Percentiles rank a stretch among this genome's conserved stretches.
Evolutionary conservation across 1,284 basidiomycete species (phyloP).

Genomic region (Cryptococcus depauperatus): DNA sequence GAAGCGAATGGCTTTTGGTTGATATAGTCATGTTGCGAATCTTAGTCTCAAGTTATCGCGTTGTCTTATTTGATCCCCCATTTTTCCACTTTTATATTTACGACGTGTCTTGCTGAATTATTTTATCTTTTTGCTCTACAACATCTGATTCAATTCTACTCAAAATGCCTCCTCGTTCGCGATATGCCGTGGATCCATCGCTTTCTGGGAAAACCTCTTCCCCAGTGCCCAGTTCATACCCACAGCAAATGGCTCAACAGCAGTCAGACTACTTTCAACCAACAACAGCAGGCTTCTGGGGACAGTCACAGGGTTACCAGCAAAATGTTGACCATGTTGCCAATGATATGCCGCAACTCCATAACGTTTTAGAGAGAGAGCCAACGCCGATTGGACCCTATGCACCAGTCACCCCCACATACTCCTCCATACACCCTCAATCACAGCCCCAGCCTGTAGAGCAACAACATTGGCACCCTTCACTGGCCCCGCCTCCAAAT

Average conservation of each 20-base stretch:
- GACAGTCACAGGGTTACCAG: constrained; percentile 9
- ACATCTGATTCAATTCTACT: too few species aligned
- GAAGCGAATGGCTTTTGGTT: too few species aligned
- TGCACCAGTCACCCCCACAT: constrained; percentile 12
- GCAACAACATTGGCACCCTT: constrained; percentile 19
- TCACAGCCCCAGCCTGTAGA: constrained; percentile 13
- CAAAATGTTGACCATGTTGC: constrained; percentile 5
- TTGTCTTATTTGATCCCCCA: too few species aligned
- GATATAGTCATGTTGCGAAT: too few species aligned
- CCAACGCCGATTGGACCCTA: constrained; percentile 25
- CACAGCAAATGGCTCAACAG: constrained; percentile 10
- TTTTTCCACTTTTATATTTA: too few species aligned
- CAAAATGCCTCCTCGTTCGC: constrained; percentile 43
- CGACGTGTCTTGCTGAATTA: too few species aligned
- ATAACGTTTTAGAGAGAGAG: constrained; percentile 18
- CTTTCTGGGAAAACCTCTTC: constrained; percentile 31
- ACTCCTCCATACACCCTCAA: constrained; percentile 1
- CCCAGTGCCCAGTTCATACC: constrained; percentile 22
- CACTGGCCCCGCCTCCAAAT: constrained; percentile 24
- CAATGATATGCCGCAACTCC: constrained; percentile 22
- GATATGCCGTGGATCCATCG: constrained; percentile 44
- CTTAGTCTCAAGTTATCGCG: too few species aligned
- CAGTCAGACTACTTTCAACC: constrained; percentile 7
- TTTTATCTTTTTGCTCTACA: too few species aligned
- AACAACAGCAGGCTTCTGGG: constrained; percentile 11